Conservation (phyloP, 805 yeast species). For the Tetrapisispora pingtungensis region DNA sequence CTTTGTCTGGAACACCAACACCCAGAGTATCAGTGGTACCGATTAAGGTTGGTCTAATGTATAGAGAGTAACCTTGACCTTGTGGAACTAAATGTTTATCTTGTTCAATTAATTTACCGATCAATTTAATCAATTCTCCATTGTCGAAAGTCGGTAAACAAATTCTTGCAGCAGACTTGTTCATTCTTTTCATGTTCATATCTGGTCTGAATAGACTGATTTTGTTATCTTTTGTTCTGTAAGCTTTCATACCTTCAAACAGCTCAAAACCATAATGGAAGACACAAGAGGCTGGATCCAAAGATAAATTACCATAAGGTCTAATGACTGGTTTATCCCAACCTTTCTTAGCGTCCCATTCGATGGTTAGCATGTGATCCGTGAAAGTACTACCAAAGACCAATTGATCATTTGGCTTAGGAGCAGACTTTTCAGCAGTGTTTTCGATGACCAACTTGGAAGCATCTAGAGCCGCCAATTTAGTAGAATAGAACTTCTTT, state of each 20-base stretch:
- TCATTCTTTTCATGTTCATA: slow-evolving; percentile 85
- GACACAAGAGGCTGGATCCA: slow-evolving; percentile 84
- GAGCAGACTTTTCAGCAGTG: slow-evolving; percentile 40
- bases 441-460: slow-evolving; percentile 40
- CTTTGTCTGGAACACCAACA: slow-evolving; percentile 70
- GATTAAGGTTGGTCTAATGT: slow-evolving; percentile 87
- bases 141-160: slow-evolving; percentile 79
- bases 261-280: slow-evolving; percentile 92
- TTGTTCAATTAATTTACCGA: slow-evolving; percentile 60
- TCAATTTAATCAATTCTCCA: slow-evolving; percentile 62
- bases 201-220: slow-evolving; percentile 83
- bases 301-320: slow-evolving; percentile 64
- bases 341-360: slow-evolving; percentile 68
- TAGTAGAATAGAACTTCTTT: slow-evolving; percentile 23
- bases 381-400: slow-evolving; percentile 71
- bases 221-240: slow-evolving; percentile 48
- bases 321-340: slow-evolving; percentile 84
- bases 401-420: slow-evolving; percentile 49
- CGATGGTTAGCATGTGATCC: slow-evolving; percentile 75
- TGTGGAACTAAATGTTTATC: slow-evolving; percentile 73
- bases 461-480: slow-evolving; percentile 34
- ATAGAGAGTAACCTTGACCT: slow-evolving; percentile 80
- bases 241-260: slow-evolving; percentile 94
- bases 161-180: slow-evolving; percentile 78
- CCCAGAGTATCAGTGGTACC: slow-evolving; percentile 88